Conservation (phyloP, 139 green algal genomes). For the Diplosphaera chodatii region DNA sequence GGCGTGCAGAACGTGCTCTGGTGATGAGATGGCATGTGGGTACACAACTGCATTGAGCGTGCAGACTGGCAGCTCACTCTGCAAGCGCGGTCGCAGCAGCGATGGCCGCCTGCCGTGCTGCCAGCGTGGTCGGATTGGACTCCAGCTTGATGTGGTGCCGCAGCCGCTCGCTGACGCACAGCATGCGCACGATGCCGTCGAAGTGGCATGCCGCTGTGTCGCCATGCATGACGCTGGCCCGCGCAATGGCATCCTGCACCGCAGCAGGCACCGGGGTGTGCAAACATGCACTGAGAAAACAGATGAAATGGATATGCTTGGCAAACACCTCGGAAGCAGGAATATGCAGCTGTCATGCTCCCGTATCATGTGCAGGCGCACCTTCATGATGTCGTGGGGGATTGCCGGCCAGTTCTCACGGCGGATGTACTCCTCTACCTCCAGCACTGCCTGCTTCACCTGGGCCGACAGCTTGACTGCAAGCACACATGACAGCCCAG, state of each 20-base stretch:
- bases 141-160: constrained; percentile 1
- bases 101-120: not conserved
- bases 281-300: too few species aligned
- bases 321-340: too few species aligned
- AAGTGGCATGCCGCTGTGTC: constrained; percentile 4
- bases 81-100: not conserved
- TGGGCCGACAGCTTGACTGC: not conserved
- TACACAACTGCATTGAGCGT: too few species aligned
- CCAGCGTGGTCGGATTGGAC: not conserved
- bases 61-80: too few species aligned
- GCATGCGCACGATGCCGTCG: constrained; percentile 10
- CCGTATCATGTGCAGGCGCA: too few species aligned
- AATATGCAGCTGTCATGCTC: too few species aligned
- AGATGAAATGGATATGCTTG: too few species aligned
- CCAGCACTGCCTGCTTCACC: not conserved
- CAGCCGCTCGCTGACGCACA: constrained; percentile 8
- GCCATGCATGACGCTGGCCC: not conserved
- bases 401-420: not conserved
- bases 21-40: too few species aligned
- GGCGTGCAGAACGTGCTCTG: too few species aligned
- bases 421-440: not conserved
- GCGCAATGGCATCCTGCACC: not conserved
- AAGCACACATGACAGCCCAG: not conserved
- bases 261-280: too few species aligned
- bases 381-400: not conserved